Evolutionary conservation across 306 rosid genomes (phyloP).

Genomic region (Ziziphus jujuba): DNA sequence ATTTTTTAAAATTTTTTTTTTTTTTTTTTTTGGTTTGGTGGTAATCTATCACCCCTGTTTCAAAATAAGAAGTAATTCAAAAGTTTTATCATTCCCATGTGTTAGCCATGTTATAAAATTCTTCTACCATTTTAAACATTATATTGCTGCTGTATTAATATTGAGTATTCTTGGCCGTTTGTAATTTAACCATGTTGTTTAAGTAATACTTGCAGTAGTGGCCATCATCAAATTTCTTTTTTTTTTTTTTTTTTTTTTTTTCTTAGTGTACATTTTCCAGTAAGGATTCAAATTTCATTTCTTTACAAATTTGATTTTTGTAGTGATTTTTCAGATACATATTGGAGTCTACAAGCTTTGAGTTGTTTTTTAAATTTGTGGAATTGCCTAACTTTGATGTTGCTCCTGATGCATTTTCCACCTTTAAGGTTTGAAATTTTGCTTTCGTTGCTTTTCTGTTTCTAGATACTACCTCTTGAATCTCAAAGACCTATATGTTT

Average conservation of each 20-base stretch:
- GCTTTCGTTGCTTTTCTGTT: constrained; percentile 7
- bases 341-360: constrained; percentile 90
- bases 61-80: too few relatives aligned
- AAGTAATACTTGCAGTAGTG: not conserved
- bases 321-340: constrained; percentile 75
- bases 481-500: constrained; percentile 19
- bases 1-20: too few relatives aligned
- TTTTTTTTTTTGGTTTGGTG: too few relatives aligned
- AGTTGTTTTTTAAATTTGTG: constrained; percentile 87
- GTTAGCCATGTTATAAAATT: too few relatives aligned
- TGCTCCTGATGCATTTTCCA: constrained; percentile 94
- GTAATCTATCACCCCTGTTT: too few relatives aligned
- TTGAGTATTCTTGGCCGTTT: too few relatives aligned
- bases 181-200: not conserved
- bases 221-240: not conserved
- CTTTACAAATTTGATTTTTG: constrained; percentile 38
- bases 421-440: constrained; percentile 72
- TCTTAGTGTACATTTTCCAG: constrained; percentile 9
- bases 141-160: too few relatives aligned
- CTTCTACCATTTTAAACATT: too few relatives aligned
- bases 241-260: too few relatives aligned
- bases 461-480: constrained; percentile 10
- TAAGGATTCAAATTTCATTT: constrained; percentile 26
- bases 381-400: constrained; percentile 90
- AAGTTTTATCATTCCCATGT: too few relatives aligned